These are phyloP conservation scores for Pseudocercospora macadamiae DNA, from an alignment of 2,329 filamentous ascomycete species.

Conservation along the genomic window DNA sequence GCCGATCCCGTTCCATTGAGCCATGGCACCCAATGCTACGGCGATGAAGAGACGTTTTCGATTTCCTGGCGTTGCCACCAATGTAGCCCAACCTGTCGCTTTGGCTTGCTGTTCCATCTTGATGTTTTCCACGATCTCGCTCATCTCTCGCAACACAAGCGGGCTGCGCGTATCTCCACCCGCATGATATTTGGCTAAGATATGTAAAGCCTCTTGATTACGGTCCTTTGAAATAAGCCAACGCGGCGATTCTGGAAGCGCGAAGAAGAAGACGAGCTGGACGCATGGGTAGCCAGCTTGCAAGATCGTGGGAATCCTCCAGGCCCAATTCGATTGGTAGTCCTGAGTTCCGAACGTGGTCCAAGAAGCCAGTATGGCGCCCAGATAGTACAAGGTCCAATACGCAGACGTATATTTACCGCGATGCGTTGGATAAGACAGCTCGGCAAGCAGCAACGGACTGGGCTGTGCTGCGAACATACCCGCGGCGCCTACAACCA, in stretches of 20 bases:
- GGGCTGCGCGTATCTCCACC: constrained; percentile 51
- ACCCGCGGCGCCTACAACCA: constrained; percentile 26
- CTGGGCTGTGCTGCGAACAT: constrained; percentile 30
- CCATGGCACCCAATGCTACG: constrained; percentile 40
- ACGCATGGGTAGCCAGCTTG: constrained; percentile 52
- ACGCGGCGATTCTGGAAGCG: constrained; percentile 26
- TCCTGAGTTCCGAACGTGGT: constrained; percentile 26
- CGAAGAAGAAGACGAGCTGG: constrained; percentile 37
- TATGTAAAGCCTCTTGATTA: constrained; percentile 32
- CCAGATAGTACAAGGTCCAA: constrained; percentile 28
- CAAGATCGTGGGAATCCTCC: constrained; percentile 53
- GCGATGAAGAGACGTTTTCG: constrained; percentile 44
- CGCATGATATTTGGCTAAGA: constrained; percentile 48
- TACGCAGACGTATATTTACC: constrained; percentile 24
- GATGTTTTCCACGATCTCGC: constrained; percentile 63
- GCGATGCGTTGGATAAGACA: constrained; percentile 30
- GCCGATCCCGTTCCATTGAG: constrained; percentile 42
- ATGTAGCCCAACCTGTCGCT: constrained; percentile 20
- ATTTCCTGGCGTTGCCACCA: constrained; percentile 33
- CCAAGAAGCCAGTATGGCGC: constrained; percentile 28
- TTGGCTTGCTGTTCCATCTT: constrained; percentile 59
- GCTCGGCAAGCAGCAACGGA: constrained; percentile 26
- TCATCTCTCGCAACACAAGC: constrained; percentile 62
- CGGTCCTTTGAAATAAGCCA: constrained; percentile 32
- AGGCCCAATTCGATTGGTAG: constrained; percentile 43